Evolutionary conservation across 2,329 filamentous ascomycete genomes (phyloP).

Genomic region (Fusarium azukiicola): DNA sequence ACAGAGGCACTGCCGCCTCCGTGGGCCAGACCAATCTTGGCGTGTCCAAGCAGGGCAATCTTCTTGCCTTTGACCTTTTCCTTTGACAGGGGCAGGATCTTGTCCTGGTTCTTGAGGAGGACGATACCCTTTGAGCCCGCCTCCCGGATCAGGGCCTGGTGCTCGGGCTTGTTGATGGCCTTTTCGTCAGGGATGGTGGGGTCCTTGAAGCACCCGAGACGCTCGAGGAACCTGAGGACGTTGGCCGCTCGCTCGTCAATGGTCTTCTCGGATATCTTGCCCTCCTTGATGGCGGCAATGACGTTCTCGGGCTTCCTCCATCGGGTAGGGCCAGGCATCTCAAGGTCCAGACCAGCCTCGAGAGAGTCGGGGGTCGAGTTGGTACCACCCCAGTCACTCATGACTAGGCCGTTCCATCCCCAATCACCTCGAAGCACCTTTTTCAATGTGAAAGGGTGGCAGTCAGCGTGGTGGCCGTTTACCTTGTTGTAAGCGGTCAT

Average conservation of each 20-base stretch:
- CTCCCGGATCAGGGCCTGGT: conserved; percentile 55
- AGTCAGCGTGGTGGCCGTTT: conserved; percentile 64
- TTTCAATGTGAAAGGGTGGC: conserved; percentile 51
- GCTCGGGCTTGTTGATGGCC: conserved; percentile 59
- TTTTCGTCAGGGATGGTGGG: conserved; percentile 53
- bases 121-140: conserved; percentile 76
- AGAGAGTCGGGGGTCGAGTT: conserved; percentile 59
- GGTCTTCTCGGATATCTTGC: conserved; percentile 54
- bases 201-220: conserved; percentile 56
- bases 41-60: conserved; percentile 59
- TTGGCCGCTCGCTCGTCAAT: conserved; percentile 57
- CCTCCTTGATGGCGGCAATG: conserved; percentile 56
- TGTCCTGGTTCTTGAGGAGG: conserved; percentile 81
- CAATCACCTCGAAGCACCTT: conserved; percentile 68
- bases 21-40: conserved; percentile 60
- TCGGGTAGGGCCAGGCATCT: conserved; percentile 63
- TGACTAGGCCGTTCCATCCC: conserved; percentile 63
- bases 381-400: conserved; percentile 65
- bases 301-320: conserved; percentile 56
- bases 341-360: conserved; percentile 59
- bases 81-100: conserved; percentile 76
- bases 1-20: conserved; percentile 64
- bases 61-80: conserved; percentile 58
- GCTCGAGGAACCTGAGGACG: conserved; percentile 55
- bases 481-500: conserved; percentile 61